Conservation (phyloP, 2,329 filamentous ascomycete genomes). For the Cladosporium halotolerans region DNA sequence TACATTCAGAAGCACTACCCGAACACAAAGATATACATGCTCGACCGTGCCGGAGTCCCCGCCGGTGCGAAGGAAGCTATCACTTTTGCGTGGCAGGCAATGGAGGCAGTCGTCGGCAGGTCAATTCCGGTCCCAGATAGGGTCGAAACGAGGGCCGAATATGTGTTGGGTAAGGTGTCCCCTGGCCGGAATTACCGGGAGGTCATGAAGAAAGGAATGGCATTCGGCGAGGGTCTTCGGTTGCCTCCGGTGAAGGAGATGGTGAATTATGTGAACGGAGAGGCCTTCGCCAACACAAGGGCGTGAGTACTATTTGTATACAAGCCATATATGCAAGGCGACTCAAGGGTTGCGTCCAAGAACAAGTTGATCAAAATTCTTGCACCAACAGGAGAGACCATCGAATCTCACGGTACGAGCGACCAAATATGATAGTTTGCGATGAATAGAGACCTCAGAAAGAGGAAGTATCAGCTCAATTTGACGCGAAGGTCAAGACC, state of each 20-base stretch:
- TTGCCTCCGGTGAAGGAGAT: slow-evolving; percentile 45
- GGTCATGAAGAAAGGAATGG: slow-evolving; percentile 48
- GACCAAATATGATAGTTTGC: too few species aligned
- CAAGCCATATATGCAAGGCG: too few species aligned
- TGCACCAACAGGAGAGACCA: too few species aligned
- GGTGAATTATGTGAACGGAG: slow-evolving; percentile 46
- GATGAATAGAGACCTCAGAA: too few species aligned
- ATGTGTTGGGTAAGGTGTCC: slow-evolving; percentile 50
- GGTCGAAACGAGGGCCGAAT: slow-evolving; percentile 47
- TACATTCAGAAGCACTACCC: slow-evolving; percentile 48
- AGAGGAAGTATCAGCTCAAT: too few species aligned
- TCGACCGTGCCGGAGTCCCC: slow-evolving; percentile 53
- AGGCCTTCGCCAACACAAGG: slow-evolving; percentile 45
- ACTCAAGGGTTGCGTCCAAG: too few species aligned
- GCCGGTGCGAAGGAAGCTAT: slow-evolving; percentile 54
- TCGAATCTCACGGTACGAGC: too few species aligned
- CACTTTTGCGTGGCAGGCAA: slow-evolving; percentile 55
- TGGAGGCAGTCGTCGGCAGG: slow-evolving; percentile 53
- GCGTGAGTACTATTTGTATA: not conserved
- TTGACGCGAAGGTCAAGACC: too few species aligned
- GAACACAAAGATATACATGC: slow-evolving; percentile 45
- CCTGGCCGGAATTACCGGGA: slow-evolving; percentile 50
- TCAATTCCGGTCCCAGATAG: slow-evolving; percentile 49
- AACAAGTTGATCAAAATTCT: too few species aligned
- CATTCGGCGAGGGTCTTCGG: slow-evolving; percentile 41